Conservation (phyloP, 768 basidiomycete genomes). For the Porpolomopsis calyptriformis region DNA sequence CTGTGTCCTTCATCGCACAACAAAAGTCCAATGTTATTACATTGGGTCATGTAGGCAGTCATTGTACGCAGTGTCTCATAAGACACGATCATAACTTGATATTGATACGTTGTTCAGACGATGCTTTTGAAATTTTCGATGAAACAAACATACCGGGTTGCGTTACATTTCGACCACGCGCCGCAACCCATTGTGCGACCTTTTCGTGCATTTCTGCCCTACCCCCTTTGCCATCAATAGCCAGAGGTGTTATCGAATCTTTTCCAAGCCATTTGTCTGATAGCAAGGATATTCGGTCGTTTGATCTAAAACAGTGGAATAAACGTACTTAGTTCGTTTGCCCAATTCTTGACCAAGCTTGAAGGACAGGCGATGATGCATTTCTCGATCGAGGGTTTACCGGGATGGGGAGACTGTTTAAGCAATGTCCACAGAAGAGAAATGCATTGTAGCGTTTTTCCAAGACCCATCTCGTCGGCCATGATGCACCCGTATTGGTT, state of each 20-base stretch:
- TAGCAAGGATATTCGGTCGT: conserved; percentile 1
- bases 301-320: neutral
- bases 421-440: conserved; percentile 89
- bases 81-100: conserved; percentile 91
- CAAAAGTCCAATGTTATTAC: conserved; percentile 81
- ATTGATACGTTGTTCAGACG: too few relatives aligned
- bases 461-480: conserved; percentile 99
- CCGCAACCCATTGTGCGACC: conserved; percentile 84
- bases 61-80: conserved; percentile 90
- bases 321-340: conserved; percentile 77
- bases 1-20: conserved; percentile 97
- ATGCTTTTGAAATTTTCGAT: too few relatives aligned
- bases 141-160: conserved; percentile 58
- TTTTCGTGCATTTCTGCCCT: conserved; percentile 70
- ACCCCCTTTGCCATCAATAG: conserved; percentile 86
- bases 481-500: conserved; percentile 95
- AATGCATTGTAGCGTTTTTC: conserved; percentile 95
- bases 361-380: conserved; percentile 96
- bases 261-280: conserved; percentile 93
- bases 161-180: conserved; percentile 79
- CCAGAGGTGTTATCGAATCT: conserved; percentile 69
- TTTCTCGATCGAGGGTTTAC: conserved; percentile 87
- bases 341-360: conserved; percentile 97
- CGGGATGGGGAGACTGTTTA: conserved; percentile 85
- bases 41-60: conserved; percentile 61